phyloP scores from a whole-genome alignment of 345 rosid genomes.

The Physaria fendleri region DNA sequence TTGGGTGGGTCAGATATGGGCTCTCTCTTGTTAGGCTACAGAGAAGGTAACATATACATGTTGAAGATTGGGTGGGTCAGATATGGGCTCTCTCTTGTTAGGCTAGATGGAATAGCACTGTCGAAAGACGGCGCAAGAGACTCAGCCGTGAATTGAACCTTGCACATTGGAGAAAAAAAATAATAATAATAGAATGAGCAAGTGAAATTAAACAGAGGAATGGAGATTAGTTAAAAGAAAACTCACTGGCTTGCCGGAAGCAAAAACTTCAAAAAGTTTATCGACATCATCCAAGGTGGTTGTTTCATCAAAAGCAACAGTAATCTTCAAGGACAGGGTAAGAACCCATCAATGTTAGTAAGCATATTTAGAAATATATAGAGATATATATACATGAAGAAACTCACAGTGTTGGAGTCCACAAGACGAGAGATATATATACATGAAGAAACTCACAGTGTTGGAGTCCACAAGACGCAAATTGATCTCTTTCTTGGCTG shows the following conservation, averaged over 20 bases:
- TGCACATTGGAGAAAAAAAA: background rate
- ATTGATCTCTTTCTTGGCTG: background rate
- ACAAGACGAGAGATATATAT: background rate
- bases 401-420: constrained; percentile 8
- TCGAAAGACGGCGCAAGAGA: constrained; percentile 82
- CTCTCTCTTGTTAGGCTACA: constrained; percentile 58
- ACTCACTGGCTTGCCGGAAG: constrained; percentile 74
- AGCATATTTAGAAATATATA: background rate
- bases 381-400: background rate
- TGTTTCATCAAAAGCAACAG: constrained; percentile 91
- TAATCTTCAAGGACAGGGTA: constrained; percentile 33
- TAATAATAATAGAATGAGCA: background rate
- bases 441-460: background rate
- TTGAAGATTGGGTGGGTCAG: constrained; percentile 78
- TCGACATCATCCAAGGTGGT: constrained; percentile 92
- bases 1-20: constrained; percentile 66
- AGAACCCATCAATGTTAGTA: constrained; percentile 22
- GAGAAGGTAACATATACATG: constrained; percentile 89
- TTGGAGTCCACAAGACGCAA: constrained; percentile 4
- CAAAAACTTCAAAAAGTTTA: constrained; percentile 64
- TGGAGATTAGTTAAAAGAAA: background rate
- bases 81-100: constrained; percentile 66
- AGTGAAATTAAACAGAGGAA: background rate
- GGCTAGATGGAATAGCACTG: constrained; percentile 56
- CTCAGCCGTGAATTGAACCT: constrained; percentile 85